Conservation (phyloP, 2,329 filamentous ascomycete genomes). For the Claviceps pazoutovae region DNA sequence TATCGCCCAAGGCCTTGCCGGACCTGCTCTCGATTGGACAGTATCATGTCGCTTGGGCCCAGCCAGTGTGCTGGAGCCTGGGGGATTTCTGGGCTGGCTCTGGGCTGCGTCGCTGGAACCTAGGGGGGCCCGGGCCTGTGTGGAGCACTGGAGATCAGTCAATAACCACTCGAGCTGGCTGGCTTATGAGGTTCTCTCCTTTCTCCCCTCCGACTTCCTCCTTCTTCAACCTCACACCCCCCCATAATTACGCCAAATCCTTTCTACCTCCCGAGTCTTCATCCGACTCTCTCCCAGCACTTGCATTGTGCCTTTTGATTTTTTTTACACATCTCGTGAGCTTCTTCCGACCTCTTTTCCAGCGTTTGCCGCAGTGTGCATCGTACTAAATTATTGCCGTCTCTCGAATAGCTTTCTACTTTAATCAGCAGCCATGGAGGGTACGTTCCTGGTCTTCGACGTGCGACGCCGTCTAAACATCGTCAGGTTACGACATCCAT, state of each 20-base stretch:
- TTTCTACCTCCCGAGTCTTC: conserved; percentile 8
- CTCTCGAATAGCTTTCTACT: conserved; percentile 17
- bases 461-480: conserved; percentile 1
- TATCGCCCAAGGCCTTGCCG: too few species aligned
- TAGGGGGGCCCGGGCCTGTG: background rate
- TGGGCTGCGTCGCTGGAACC: background rate
- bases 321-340: conserved; percentile 10
- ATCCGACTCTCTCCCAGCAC: conserved; percentile 10
- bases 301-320: conserved; percentile 4
- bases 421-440: conserved; percentile 43
- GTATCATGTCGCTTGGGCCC: too few species aligned
- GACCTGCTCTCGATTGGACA: too few species aligned
- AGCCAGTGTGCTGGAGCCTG: too few species aligned
- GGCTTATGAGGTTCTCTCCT: conserved; percentile 12
- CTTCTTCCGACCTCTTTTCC: conserved; percentile 5
- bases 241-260: conserved; percentile 9
- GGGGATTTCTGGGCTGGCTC: too few species aligned
- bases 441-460: conserved; percentile 22
- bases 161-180: background rate
- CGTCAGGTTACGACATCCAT: background rate
- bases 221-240: conserved; percentile 17
- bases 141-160: background rate
- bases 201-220: conserved; percentile 20
- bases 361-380: background rate
- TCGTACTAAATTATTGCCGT: conserved; percentile 6